A percentile compares a stretch with the other conserved stretches of the same genome.
These are phyloP conservation scores for Wallacemonas rigidus DNA, from an alignment of 208 protist genomes.

Conservation along the genomic window DNA sequence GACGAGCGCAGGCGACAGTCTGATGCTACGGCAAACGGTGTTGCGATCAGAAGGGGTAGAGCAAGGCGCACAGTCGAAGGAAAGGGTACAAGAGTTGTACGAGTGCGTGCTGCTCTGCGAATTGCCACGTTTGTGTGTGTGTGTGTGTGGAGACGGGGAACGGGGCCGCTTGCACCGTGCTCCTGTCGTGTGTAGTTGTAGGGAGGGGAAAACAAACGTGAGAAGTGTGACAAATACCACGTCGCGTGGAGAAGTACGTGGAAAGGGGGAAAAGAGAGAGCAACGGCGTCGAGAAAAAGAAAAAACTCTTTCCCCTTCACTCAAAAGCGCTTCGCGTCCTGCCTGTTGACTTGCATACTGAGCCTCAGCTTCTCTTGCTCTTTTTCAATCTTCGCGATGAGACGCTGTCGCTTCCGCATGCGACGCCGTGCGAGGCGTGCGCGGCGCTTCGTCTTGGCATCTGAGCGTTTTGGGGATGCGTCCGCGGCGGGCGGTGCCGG, in stretches of 20 bases:
- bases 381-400: slow-evolving; percentile 71
- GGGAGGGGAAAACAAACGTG: too few relatives aligned
- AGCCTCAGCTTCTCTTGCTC: slow-evolving; percentile 81
- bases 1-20: too few relatives aligned
- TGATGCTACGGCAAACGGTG: too few relatives aligned
- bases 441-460: slow-evolving; percentile 14
- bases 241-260: neutral
- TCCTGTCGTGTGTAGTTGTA: too few relatives aligned
- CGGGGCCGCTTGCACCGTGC: too few relatives aligned
- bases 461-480: neutral
- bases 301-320: neutral
- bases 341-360: slow-evolving; percentile 49
- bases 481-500: too few relatives aligned
- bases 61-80: too few relatives aligned
- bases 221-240: slow-evolving; percentile 4
- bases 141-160: too few relatives aligned
- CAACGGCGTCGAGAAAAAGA: neutral
- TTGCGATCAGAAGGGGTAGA: too few relatives aligned
- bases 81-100: too few relatives aligned
- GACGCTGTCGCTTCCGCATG: slow-evolving; percentile 32
- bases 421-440: slow-evolving; percentile 23
- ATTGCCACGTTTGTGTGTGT: too few relatives aligned
- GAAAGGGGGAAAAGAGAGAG: slow-evolving; percentile 13
- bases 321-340: slow-evolving; percentile 42
- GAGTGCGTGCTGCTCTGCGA: too few relatives aligned